Percentiles rank a stretch among this genome's conserved stretches.
phyloP scores from a whole-genome alignment of 495 filamentous ascomycete genomes.

The Podospora didyma region DNA sequence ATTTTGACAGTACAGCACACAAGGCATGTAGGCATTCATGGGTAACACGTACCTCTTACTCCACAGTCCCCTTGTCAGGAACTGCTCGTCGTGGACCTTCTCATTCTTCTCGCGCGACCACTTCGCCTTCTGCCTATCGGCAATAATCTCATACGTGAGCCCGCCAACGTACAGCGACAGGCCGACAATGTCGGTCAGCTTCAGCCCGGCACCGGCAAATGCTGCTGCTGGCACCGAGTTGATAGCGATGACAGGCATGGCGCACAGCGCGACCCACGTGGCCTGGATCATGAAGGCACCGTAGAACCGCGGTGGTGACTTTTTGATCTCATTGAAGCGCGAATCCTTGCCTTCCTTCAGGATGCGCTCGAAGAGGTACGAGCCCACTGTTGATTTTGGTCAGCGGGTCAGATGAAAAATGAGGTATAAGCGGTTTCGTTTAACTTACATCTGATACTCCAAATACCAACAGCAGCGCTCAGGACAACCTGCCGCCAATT shows the following conservation, averaged over 20 bases:
- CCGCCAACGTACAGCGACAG: conserved; percentile 52
- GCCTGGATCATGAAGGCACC: conserved; percentile 57
- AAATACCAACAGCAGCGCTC: conserved; percentile 51
- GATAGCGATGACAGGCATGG: conserved; percentile 55
- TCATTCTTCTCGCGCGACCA: conserved; percentile 54
- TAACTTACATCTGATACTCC: conserved; percentile 53
- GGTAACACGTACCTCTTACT: conserved; percentile 29
- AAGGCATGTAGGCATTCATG: not conserved
- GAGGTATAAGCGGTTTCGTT: no score
- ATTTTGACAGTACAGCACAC: not conserved
- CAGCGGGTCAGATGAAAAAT: no score
- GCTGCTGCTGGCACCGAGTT: conserved; percentile 53
- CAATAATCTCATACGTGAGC: conserved; percentile 53
- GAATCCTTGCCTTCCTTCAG: conserved; percentile 52
- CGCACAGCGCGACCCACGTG: conserved; percentile 57
- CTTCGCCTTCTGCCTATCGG: conserved; percentile 55
- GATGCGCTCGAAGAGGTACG: conserved; percentile 55
- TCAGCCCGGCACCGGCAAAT: conserved; percentile 34
- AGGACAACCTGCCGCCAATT: conserved; percentile 61
- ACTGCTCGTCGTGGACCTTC: conserved; percentile 60
- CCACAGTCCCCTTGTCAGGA: conserved; percentile 58
- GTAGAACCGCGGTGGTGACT: conserved; percentile 46
- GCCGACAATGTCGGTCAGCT: conserved; percentile 49
- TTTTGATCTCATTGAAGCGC: conserved; percentile 58
- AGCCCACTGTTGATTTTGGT: conserved; percentile 43